Evolutionary conservation across 345 rosid genomes (phyloP), one percentile per base, ranked within the genome.

Genomic region (Rhodamnia rubescens): DNA sequence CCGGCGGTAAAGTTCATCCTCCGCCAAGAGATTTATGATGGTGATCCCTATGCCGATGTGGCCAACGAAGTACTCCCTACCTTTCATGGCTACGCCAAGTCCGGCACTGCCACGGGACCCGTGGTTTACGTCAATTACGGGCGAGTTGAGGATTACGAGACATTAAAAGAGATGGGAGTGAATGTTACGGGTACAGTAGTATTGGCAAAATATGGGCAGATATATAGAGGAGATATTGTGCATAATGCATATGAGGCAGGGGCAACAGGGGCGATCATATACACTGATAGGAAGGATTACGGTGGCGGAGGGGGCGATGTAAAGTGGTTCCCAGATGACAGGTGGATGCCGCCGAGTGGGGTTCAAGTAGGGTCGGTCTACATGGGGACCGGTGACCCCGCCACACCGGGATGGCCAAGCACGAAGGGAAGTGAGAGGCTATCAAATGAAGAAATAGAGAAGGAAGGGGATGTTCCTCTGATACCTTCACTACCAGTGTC

Each of bases 391-490:
- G 99, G 99, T 1, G 98, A 95, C 85, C 98, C 97, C 5, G 93
- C 92, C 0, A 96, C 99, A 8, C 98, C 99, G 3, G 97, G 97
- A 75, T 96, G 98, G 99, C 88, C 99, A 5, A 95, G 98, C 59
- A 89, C 58, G 1, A 89, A 83, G 50, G 96, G 93, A 36, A 93
- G 99, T 57, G 98, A 96, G 91, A 94, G 99, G 91, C 24, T 95
- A 16, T 86, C 92, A 0, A 88, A 92, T 14, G 92, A 94, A 32
- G 94, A 89, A 20, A 95, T 93, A 6, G 97, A 90, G 82, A 85
- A 83, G 87, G 82, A 85, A 16, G 97, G 95, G 6, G 88, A 89
- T 82, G 89, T 90, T 86, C 95, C 98, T 3, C 53, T 87, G 8
- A 95, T 96, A 86, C 98, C 98, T 21, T 96, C 99, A 1, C 69